Conservation (phyloP, 1,139 yeast genomes). For the Debaryomyces robertsiae region DNA sequence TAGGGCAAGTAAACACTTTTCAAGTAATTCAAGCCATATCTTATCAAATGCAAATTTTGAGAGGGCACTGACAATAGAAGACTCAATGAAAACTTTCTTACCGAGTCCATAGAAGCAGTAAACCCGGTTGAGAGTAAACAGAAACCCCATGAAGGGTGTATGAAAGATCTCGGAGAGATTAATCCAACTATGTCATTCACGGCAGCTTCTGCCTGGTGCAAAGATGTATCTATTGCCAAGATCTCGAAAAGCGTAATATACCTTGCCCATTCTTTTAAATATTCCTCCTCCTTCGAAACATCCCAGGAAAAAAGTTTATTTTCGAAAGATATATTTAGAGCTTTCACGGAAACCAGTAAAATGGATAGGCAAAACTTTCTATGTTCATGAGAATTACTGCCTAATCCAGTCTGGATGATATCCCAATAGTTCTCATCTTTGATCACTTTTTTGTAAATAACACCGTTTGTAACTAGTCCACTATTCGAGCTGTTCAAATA, state of each 20-base stretch:
- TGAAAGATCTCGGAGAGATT: constrained; percentile 51
- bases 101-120: constrained; percentile 77
- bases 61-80: constrained; percentile 57
- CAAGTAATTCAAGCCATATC: constrained; percentile 49
- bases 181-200: constrained; percentile 60
- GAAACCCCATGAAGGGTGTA: constrained; percentile 75
- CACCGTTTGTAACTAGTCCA: constrained; percentile 17
- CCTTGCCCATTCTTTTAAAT: constrained; percentile 66
- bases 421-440: constrained; percentile 57
- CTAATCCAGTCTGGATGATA: constrained; percentile 57
- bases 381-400: constrained; percentile 63
- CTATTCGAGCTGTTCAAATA: constrained; percentile 33
- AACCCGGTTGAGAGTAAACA: constrained; percentile 75
- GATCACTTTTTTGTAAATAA: constrained; percentile 37
- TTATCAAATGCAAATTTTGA: constrained; percentile 51
- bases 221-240: constrained; percentile 79
- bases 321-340: constrained; percentile 40
- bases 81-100: constrained; percentile 63
- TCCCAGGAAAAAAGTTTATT: constrained; percentile 54
- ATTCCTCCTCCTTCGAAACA: constrained; percentile 23
- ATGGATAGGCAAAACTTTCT: constrained; percentile 74
- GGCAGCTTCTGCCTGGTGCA: constrained; percentile 86
- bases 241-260: constrained; percentile 77
- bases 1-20: constrained; percentile 60
- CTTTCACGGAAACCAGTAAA: constrained; percentile 60